phyloP scores from a whole-genome alignment of 2,329 filamentous ascomycete species.

The Fusarium tuaranense region DNA sequence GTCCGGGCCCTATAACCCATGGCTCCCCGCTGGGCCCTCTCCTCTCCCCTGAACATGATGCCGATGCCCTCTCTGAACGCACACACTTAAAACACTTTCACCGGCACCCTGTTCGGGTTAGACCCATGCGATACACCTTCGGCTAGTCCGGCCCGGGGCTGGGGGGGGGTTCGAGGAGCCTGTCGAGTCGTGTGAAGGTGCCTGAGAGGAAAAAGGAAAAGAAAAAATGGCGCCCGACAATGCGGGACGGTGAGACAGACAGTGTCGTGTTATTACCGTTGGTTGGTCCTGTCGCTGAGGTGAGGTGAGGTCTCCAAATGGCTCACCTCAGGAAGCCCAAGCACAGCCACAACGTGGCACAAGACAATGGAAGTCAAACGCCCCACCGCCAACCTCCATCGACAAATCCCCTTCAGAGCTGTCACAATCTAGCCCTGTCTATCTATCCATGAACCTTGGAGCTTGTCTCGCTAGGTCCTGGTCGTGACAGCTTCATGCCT shows the following conservation, averaged over 20 bases:
- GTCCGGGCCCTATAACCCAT: slow-evolving; percentile 20
- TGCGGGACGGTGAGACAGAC: slow-evolving; percentile 12
- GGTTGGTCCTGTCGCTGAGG: background rate
- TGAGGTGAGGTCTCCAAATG: slow-evolving; percentile 1
- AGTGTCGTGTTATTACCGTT: slow-evolving; percentile 25
- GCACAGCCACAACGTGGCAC: slow-evolving; percentile 37
- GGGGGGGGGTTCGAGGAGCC: background rate
- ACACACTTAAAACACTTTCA: slow-evolving; percentile 28
- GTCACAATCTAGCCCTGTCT: slow-evolving; percentile 22
- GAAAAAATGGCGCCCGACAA: slow-evolving; percentile 7
- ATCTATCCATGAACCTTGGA: slow-evolving; percentile 29
- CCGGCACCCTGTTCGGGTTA: slow-evolving; percentile 33
- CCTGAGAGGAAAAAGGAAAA: background rate
- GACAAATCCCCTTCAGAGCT: slow-evolving; percentile 28
- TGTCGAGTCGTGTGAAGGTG: slow-evolving; percentile 6
- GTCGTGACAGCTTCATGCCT: slow-evolving; percentile 33
- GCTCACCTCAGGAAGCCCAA: slow-evolving; percentile 9
- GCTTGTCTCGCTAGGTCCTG: slow-evolving; percentile 17
- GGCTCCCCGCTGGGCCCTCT: slow-evolving; percentile 17
- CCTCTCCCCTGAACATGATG: slow-evolving; percentile 14
- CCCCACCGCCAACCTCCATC: slow-evolving; percentile 38
- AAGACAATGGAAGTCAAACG: background rate
- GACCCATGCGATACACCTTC: slow-evolving; percentile 38
- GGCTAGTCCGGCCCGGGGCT: slow-evolving; percentile 32
- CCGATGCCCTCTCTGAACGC: slow-evolving; percentile 13